A percentile compares a stretch with the other conserved stretches of the same genome.
Evolutionary conservation across 2,329 filamentous ascomycete genomes (phyloP).

Genomic region (Seiridium unicorne): DNA sequence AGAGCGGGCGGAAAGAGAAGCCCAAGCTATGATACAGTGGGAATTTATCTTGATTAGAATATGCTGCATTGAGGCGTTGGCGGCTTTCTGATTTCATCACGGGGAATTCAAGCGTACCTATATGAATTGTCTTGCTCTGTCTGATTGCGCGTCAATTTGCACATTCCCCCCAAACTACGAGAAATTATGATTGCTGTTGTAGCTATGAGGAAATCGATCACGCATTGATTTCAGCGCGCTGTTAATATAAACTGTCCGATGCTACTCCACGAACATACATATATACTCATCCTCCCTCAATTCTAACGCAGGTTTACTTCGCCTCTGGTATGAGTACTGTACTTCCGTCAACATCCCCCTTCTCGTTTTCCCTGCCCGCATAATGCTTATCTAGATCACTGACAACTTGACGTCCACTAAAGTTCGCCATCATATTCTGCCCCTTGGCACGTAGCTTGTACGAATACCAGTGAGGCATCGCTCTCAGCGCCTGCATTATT

Average conservation of each 20-base stretch:
- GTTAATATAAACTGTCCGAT: no score
- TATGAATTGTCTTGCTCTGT: no score
- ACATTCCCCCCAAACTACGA: no score
- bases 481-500: constrained; percentile 42
- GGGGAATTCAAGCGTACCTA: no score
- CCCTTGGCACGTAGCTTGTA: constrained; percentile 44
- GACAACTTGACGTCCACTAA: constrained; percentile 46
- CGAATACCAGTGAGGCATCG: constrained; percentile 63
- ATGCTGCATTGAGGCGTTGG: no score
- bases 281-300: not conserved
- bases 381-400: constrained; percentile 40
- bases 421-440: constrained; percentile 40
- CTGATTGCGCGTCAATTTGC: no score
- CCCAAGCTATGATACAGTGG: constrained; percentile 36
- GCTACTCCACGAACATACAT: not conserved
- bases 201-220: no score
- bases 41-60: not conserved
- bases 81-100: no score
- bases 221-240: no score
- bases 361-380: constrained; percentile 17
- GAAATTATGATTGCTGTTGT: no score
- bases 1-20: constrained; percentile 34
- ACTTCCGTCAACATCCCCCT: constrained; percentile 12
- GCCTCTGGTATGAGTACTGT: constrained; percentile 14
- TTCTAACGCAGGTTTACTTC: not conserved